Evolutionary conservation across 306 rosid genomes (phyloP).

Genomic region (Inga leiocalycina): DNA sequence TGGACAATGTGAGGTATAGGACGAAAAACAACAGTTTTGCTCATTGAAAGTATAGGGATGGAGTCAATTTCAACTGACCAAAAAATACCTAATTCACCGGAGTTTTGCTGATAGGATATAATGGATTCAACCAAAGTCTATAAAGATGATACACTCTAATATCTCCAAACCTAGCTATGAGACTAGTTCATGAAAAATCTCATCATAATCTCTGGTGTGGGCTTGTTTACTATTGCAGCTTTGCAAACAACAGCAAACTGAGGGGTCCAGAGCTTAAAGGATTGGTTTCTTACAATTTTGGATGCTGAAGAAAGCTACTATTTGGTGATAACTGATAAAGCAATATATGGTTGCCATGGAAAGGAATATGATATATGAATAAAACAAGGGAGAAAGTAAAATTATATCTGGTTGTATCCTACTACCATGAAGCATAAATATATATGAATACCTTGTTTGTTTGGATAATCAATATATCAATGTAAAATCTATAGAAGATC

Average conservation of each 20-base stretch:
- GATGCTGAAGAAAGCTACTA: slow-evolving; percentile 55
- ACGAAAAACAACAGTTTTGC: no score
- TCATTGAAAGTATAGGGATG: no score
- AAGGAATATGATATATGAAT: slow-evolving; percentile 22
- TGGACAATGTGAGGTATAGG: no score
- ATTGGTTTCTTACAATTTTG: slow-evolving; percentile 65
- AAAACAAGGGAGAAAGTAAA: slow-evolving; percentile 16
- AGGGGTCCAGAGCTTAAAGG: slow-evolving; percentile 74
- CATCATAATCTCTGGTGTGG: not conserved
- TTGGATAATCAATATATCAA: not conserved
- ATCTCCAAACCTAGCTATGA: not conserved
- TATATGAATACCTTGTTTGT: not conserved
- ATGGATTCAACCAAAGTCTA: not conserved
- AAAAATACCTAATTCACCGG: no score
- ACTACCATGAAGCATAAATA: not conserved
- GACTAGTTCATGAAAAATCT: not conserved
- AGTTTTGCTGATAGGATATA: not conserved
- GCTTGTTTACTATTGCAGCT: slow-evolving; percentile 44
- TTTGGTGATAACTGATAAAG: slow-evolving; percentile 1
- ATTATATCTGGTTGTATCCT: slow-evolving; percentile 16
- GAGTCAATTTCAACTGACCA: not conserved
- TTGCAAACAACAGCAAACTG: slow-evolving; percentile 57
- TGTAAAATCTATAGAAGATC: not conserved
- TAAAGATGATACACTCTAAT: not conserved
- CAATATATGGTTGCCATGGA: slow-evolving; percentile 15